Evolutionary conservation across 139 green algal genomes (phyloP).

Genomic region (Trebouxia sp.): DNA sequence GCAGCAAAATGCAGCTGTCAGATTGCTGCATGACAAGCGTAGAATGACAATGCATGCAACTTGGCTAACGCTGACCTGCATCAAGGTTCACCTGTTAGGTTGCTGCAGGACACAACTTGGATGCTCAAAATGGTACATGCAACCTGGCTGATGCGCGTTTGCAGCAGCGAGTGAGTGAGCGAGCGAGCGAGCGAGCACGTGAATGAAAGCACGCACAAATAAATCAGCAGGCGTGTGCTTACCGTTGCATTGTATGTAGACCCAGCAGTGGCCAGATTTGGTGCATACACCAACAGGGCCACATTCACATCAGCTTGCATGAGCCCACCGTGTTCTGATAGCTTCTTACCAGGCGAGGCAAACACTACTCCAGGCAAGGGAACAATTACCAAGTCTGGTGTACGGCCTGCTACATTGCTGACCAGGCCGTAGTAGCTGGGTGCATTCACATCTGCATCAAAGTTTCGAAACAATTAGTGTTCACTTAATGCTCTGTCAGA

Average conservation of each 20-base stretch:
- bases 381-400: constrained; percentile 17
- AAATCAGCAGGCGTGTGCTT: too few relatives aligned
- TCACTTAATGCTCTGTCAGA: too few relatives aligned
- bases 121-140: constrained; percentile 7
- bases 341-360: not conserved
- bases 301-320: constrained; percentile 12
- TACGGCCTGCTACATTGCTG: constrained; percentile 9
- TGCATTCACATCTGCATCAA: constrained; percentile 3
- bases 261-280: not conserved
- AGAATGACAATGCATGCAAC: too few relatives aligned
- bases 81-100: constrained; percentile 20
- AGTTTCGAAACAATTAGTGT: not conserved
- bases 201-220: too few relatives aligned
- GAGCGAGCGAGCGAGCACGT: too few relatives aligned
- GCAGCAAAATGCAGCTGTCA: too few relatives aligned
- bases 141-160: constrained; percentile 14
- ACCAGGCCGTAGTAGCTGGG: constrained; percentile 4
- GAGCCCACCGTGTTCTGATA: constrained; percentile 19
- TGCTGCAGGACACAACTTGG: not conserved
- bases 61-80: too few relatives aligned
- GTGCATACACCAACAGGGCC: constrained; percentile 8
- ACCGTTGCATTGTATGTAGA: not conserved
- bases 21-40: too few relatives aligned
- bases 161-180: too few relatives aligned
- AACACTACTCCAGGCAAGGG: not conserved